These are phyloP conservation scores for Aspergillus fumigatus DNA, from an alignment of 2,329 filamentous ascomycete genomes.

Conservation along the genomic window DNA sequence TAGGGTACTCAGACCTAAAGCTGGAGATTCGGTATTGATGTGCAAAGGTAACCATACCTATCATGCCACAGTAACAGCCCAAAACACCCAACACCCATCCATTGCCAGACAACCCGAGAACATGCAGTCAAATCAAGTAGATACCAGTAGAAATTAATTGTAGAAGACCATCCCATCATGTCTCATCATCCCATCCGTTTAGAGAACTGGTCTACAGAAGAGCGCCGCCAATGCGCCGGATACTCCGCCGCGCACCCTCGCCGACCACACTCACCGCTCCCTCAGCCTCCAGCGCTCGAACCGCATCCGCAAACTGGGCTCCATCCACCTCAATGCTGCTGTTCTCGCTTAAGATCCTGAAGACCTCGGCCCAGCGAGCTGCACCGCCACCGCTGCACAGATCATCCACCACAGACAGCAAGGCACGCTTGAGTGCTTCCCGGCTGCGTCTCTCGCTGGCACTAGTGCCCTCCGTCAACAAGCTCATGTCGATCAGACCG, in stretches of 20 bases:
- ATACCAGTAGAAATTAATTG: conserved; percentile 14
- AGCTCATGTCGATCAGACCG: conserved; percentile 92
- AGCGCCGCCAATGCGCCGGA: conserved; percentile 66
- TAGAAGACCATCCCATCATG: conserved; percentile 27
- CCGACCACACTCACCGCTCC: conserved; percentile 75
- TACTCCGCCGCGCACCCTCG: conserved; percentile 75
- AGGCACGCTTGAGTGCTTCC: conserved; percentile 76
- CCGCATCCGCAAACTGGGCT: conserved; percentile 75
- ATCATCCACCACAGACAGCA: conserved; percentile 74
- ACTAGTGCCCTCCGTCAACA: conserved; percentile 91
- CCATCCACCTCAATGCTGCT: conserved; percentile 67
- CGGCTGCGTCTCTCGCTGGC: conserved; percentile 78
- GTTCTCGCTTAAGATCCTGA: conserved; percentile 66
- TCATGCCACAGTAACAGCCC: not conserved
- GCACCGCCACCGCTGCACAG: conserved; percentile 62
- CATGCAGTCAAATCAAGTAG: not conserved
- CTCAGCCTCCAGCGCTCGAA: conserved; percentile 77
- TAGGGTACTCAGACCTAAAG: no score
- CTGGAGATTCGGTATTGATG: not conserved
- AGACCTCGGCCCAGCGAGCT: conserved; percentile 75
- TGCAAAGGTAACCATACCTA: not conserved
- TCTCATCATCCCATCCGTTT: conserved; percentile 15
- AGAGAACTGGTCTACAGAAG: conserved; percentile 6
- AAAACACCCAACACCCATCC: conserved; percentile 14
- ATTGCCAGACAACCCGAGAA: conserved; percentile 1